Conservation (phyloP, 2,329 filamentous ascomycete species). For the Colletotrichum noveboracense region DNA sequence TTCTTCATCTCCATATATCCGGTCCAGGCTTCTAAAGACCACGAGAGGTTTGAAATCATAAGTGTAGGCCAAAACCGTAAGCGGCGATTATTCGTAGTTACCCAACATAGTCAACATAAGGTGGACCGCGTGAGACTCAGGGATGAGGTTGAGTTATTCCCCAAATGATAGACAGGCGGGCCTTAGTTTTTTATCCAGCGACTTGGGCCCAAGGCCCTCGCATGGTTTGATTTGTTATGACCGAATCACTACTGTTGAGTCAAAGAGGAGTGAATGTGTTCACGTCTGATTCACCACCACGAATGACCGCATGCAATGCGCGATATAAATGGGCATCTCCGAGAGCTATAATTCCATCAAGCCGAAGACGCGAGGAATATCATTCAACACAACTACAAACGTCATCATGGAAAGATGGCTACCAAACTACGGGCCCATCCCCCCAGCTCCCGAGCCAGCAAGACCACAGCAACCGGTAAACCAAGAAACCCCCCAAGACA, state of each 20-base stretch:
- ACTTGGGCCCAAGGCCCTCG: not conserved
- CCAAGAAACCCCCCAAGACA: not conserved
- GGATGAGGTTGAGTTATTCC: not conserved
- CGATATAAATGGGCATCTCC: not conserved
- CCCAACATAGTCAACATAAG: not conserved
- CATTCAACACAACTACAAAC: not conserved
- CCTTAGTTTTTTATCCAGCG: not conserved
- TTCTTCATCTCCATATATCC: not conserved
- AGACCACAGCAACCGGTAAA: not conserved
- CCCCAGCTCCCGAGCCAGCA: not conserved
- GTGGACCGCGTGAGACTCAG: not conserved
- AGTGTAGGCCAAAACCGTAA: rapidly evolving
- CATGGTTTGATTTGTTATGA: not conserved
- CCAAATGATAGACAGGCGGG: rapidly evolving
- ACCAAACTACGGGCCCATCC: not conserved
- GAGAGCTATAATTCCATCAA: not conserved
- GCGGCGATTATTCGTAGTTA: not conserved
- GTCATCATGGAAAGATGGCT: not conserved
- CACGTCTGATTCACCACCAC: not conserved
- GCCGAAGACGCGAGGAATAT: not conserved
- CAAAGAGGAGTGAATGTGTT: not conserved
- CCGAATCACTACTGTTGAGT: not conserved
- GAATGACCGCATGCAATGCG: not conserved
- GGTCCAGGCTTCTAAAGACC: rapidly evolving
- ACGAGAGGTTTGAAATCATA: not conserved